These are phyloP conservation scores for Tilletia caries DNA, from an alignment of 1,284 basidiomycete genomes.

Conservation along the genomic window DNA sequence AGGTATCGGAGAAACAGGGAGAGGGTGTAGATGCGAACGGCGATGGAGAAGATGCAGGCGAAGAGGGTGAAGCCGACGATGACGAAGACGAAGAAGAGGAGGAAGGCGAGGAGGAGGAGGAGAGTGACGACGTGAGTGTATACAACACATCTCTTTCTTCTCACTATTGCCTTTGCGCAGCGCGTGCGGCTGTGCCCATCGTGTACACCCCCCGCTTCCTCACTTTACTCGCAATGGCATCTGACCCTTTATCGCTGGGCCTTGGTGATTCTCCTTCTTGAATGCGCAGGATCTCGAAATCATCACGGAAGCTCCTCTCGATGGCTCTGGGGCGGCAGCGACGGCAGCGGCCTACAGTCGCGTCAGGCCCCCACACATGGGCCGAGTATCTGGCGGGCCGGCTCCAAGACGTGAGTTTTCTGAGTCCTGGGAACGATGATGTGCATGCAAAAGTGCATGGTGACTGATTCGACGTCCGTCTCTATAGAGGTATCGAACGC, in stretches of 20 bases:
- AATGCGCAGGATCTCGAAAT: slow-evolving; percentile 49
- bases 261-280: not conserved
- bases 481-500: slow-evolving; percentile 63
- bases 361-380: slow-evolving; percentile 21
- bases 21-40: not conserved
- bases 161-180: not conserved
- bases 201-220: not conserved
- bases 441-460: no score
- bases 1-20: not conserved
- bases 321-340: slow-evolving; percentile 29
- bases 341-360: slow-evolving; percentile 25
- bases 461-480: no score
- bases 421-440: not conserved
- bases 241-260: not conserved
- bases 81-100: slow-evolving; percentile 34
- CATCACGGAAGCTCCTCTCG: slow-evolving; percentile 50
- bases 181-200: not conserved
- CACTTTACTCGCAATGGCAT: slow-evolving; percentile 3
- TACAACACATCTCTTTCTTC: not conserved
- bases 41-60: slow-evolving; percentile 48
- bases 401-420: slow-evolving; percentile 29
- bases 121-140: slow-evolving; percentile 55
- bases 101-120: slow-evolving; percentile 52
- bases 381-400: slow-evolving; percentile 20
- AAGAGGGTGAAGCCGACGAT: slow-evolving; percentile 56